These are phyloP conservation scores for Salix dunnii DNA, from an alignment of 345 rosid species.

Conservation along the genomic window DNA sequence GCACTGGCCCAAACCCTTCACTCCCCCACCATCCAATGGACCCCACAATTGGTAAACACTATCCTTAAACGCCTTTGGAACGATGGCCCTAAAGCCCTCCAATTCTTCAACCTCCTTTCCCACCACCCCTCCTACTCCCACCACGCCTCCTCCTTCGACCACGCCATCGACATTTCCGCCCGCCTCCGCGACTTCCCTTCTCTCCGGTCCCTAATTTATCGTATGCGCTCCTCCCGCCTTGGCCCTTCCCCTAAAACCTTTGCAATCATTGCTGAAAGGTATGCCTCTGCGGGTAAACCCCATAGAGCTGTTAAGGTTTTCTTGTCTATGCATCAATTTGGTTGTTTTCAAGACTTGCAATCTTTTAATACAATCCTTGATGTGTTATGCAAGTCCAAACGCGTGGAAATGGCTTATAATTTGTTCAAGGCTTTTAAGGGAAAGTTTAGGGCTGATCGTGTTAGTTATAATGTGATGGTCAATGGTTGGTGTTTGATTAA, in stretches of 20 bases:
- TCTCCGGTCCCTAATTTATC: constrained; percentile 50
- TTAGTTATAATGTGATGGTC: constrained; percentile 72
- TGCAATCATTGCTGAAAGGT: constrained; percentile 78
- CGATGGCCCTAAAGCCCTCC: constrained; percentile 76
- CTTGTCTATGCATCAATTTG: constrained; percentile 79
- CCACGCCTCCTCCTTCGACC: constrained; percentile 69
- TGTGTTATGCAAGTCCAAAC: constrained; percentile 62
- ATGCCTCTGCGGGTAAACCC: constrained; percentile 62
- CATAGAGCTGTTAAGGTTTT: constrained; percentile 67
- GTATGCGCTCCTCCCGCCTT: constrained; percentile 63
- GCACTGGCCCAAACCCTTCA: constrained; percentile 38
- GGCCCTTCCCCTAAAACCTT: constrained; percentile 66
- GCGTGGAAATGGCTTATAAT: constrained; percentile 70
- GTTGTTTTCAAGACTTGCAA: constrained; percentile 64
- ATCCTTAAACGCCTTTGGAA: constrained; percentile 77
- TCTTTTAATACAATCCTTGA: constrained; percentile 86
- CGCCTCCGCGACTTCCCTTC: constrained; percentile 59
- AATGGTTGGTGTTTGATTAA: constrained; percentile 93
- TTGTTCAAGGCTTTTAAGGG: constrained; percentile 59
- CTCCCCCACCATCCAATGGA: constrained; percentile 49
- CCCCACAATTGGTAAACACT: constrained; percentile 57
- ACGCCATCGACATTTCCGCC: constrained; percentile 74
- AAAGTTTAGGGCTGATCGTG: constrained; percentile 63
- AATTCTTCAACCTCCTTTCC: constrained; percentile 58
- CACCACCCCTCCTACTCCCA: constrained; percentile 50